Evolutionary conservation across 164 flowering plant genomes (phyloP).

Genomic region (Liriodendron chinense): DNA sequence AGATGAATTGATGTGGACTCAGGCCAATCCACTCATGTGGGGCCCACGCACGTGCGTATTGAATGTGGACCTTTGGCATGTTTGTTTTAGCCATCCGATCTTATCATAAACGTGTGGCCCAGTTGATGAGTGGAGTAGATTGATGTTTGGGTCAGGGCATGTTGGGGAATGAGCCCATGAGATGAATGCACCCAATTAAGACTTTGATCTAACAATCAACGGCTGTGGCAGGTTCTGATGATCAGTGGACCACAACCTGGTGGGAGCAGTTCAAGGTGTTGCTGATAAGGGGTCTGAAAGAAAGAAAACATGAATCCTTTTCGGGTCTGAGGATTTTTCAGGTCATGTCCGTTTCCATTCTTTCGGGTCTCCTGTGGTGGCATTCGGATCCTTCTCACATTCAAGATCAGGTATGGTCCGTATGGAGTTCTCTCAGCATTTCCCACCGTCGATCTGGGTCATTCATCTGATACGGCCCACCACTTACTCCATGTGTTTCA

Average conservation of each 20-base stretch:
- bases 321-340: constrained; percentile 76
- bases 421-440: neutral
- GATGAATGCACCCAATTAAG: neutral
- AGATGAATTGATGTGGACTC: too few relatives aligned
- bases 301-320: constrained; percentile 81
- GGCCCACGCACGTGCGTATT: too few relatives aligned
- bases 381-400: constrained; percentile 61
- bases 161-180: too few relatives aligned
- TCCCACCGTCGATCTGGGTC: too few relatives aligned
- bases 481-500: too few relatives aligned
- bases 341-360: constrained; percentile 73
- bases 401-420: constrained; percentile 97
- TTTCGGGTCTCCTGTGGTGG: constrained; percentile 93
- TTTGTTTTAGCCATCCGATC: too few relatives aligned
- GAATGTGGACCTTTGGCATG: too few relatives aligned
- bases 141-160: too few relatives aligned
- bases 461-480: too few relatives aligned
- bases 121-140: too few relatives aligned
- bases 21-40: too few relatives aligned
- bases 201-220: neutral
- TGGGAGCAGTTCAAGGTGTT: constrained; percentile 74
- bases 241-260: constrained; percentile 67
- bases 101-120: too few relatives aligned
- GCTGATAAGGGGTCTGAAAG: constrained; percentile 63
- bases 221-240: constrained; percentile 30